Evolutionary conservation across 2,329 filamentous ascomycete genomes (phyloP), one percentile per base, ranked within the genome.

Genomic region (Ceratocystis huliohia): DNA sequence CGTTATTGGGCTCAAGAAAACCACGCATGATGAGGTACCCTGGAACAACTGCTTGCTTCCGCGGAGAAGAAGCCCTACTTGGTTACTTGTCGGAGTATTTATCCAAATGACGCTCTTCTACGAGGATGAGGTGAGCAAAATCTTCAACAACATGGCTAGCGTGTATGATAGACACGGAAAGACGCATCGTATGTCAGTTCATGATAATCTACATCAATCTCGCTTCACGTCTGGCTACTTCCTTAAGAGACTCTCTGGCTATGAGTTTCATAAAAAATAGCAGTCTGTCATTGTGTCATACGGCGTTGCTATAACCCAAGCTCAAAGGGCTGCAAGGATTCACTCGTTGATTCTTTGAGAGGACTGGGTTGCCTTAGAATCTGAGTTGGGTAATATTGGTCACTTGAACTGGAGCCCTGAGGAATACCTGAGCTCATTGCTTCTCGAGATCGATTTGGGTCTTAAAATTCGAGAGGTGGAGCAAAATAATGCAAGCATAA

Each of bases 371-470:
- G 75, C 76, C 3, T 70, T 83, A 0, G 45, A 75, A 0, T 74
- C 70, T 8, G 82, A 83, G 67, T 67, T 80, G 0, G 53, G 70
- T 1, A 85, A 85, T 66, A 17, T 69, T 0, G 85, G 84, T 0
- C 84, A 86, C 68, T 69, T 70, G 1, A 81, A 80, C 8, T 89
- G 85, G 84, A 70, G 79, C 3, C 79, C 81, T 0, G 8, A 71
- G 0, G 68, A 81, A 0, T 74, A 77, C 46, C 84, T 86, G 0
- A 86, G 89, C 28, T 84, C 78, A 68, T 74, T 90, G 0, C 74
- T 91, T 0, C 68, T 90, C 0, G 86, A 90, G 71, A 75, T 86
- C 0, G 86, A 90, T 65, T 83, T 78, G 44, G 79, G 80, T 0
- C 77, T 90, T 1, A 71, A 84, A 8, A 84, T 91, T 7, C 80